These are phyloP conservation scores for Fusarium liriodendri DNA, from an alignment of 2,329 filamentous ascomycete species.

Conservation along the genomic window DNA sequence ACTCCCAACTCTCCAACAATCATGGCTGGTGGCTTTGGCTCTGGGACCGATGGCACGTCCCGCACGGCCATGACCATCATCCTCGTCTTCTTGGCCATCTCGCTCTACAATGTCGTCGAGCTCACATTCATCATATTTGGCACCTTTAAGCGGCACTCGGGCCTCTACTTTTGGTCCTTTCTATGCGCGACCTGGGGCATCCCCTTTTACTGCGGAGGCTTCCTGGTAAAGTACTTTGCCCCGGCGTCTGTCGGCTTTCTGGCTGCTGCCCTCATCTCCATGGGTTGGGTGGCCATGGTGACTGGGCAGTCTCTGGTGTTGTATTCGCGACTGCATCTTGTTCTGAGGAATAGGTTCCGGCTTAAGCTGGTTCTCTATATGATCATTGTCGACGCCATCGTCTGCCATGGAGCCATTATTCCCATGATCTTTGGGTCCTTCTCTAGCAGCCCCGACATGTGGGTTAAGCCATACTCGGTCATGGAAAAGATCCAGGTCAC, in stretches of 20 bases:
- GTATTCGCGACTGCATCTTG: constrained; percentile 71
- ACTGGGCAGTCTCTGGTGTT: constrained; percentile 71
- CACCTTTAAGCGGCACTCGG: constrained; percentile 49
- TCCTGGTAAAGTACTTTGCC: constrained; percentile 54
- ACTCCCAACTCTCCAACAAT: background rate
- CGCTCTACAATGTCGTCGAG: constrained; percentile 52
- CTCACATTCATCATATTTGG: constrained; percentile 50
- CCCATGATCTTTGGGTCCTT: constrained; percentile 67
- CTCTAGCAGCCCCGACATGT: constrained; percentile 37
- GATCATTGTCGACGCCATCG: constrained; percentile 65
- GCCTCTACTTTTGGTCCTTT: constrained; percentile 55
- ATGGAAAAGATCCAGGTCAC: constrained; percentile 68
- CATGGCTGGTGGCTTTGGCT: constrained; percentile 34
- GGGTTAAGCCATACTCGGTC: constrained; percentile 52
- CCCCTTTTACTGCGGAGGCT: constrained; percentile 55
- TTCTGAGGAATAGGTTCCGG: constrained; percentile 61
- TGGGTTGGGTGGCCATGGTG: constrained; percentile 60
- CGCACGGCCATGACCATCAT: constrained; percentile 38
- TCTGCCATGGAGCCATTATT: constrained; percentile 65
- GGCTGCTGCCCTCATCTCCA: constrained; percentile 33
- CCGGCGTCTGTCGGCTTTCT: constrained; percentile 33
- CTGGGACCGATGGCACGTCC: constrained; percentile 36
- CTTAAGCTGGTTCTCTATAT: constrained; percentile 64
- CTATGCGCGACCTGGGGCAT: constrained; percentile 50
- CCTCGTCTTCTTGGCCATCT: constrained; percentile 47